A percentile compares a stretch with the other conserved stretches of the same genome.
Conservation (phyloP, 2,329 filamentous ascomycete genomes). For the Ilyonectria destructans region DNA sequence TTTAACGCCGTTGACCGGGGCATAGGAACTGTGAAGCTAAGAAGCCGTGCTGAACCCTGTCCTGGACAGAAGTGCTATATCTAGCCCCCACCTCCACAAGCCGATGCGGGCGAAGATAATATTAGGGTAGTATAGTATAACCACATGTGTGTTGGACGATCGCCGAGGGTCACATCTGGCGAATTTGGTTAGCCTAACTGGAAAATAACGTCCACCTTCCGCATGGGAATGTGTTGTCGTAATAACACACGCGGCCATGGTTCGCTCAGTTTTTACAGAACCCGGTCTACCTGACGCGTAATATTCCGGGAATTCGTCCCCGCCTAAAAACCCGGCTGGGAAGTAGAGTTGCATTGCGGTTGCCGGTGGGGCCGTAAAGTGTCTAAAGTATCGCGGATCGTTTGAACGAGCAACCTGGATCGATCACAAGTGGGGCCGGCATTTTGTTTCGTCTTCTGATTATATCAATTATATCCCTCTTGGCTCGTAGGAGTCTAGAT, state of each 20-base stretch:
- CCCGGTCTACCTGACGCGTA: not conserved
- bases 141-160: not conserved
- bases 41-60: not conserved
- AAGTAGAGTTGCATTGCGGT: not conserved
- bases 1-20: not conserved
- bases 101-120: not conserved
- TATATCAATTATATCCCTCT: not conserved
- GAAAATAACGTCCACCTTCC: not conserved
- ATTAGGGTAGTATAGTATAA: not conserved
- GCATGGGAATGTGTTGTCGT: not conserved
- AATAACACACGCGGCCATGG: not conserved
- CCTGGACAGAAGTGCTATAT: not conserved
- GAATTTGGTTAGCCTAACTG: not conserved
- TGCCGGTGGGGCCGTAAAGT: conserved; percentile 1
- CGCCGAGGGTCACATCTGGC: no score
- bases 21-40: not conserved
- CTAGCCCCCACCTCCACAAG: not conserved
- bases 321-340: not conserved
- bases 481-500: no score
- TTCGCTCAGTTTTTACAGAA: not conserved
- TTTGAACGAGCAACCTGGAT: not conserved
- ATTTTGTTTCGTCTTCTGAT: not conserved
- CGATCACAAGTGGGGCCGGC: not conserved
- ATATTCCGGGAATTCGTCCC: not conserved
- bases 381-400: not conserved